Conservation (phyloP, 257 asterid species). For the Catharanthus roseus region DNA sequence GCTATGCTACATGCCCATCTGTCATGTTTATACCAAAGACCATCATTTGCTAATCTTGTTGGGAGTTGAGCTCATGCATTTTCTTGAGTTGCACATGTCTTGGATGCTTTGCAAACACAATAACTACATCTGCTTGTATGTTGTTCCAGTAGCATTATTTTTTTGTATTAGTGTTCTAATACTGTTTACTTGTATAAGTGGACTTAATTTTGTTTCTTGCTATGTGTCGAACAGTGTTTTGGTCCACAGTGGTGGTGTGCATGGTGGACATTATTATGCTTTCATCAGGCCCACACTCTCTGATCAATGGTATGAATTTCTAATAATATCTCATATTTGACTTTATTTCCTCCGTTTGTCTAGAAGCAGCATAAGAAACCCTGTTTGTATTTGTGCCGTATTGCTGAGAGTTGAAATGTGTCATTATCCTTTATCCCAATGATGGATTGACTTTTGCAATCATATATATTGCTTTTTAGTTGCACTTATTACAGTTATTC, state of each 20-base stretch:
- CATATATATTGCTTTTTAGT: not conserved
- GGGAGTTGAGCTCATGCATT: not conserved
- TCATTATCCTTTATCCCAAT: not conserved
- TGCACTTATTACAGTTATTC: not conserved
- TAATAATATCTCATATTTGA: conserved; percentile 11
- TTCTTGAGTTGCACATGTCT: not conserved
- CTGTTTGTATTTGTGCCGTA: not conserved
- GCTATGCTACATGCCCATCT: not conserved
- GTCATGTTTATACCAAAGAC: not conserved
- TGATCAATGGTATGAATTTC: conserved; percentile 69
- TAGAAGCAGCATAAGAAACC: not conserved
- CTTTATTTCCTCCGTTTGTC: not conserved
- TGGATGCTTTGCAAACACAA: not conserved
- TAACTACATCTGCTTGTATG: no score
- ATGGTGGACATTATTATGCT: conserved; percentile 98
- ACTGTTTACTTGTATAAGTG: not conserved
- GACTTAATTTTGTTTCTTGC: not conserved
- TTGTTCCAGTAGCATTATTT: no score
- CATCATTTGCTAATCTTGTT: not conserved
- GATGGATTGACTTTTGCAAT: not conserved
- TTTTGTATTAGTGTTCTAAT: not conserved
- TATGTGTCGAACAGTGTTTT: conserved; percentile 57
- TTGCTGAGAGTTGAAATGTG: not conserved
- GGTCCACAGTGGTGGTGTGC: conserved; percentile 98
- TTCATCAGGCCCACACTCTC: conserved; percentile 93